Base-by-base conservation (phyloP, 441 rosid genomes). In the Oxalis stricta region DNA sequence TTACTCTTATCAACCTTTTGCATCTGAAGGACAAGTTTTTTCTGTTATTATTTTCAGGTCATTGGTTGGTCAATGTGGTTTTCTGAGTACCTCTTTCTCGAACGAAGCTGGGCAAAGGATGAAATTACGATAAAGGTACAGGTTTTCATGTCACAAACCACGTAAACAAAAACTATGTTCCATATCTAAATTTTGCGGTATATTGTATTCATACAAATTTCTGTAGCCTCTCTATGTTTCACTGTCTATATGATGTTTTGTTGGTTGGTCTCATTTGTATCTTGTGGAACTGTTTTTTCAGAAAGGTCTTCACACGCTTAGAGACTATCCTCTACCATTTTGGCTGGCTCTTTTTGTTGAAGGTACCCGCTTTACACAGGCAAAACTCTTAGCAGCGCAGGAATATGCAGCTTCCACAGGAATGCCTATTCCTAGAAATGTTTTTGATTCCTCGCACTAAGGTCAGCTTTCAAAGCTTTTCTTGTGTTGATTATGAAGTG, bases 31-130 rank as follows among this genome's bases (percentile, higher is more conserved):
- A 44, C 57, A 15, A 62, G 46, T 26, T 23, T 17, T 15, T 3
- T 53, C 13, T 46, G 9, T 5, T 34, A 44, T n/a, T 59, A 33
- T 41, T 10, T 48, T 53, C 74, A 81, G 85, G 85, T 81, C 51
- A 71, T 81, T 48, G 91, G 91, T 43, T 81, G 91, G 91, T 81
- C 85, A 53, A 81, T 81, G 91, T 81, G 85, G 91, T 81, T 81
- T 69, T 81, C 91, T 4, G 91, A 81, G 61, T 81, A 81, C 65
- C 67, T 81, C 3, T 81, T 81, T 63, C 64, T 81, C 33, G 91
- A 77, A 65, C 73, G 91, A 59, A 77, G 60, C 56, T 81, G 91
- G 91, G 80, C 81, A 24, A 81, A 77, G 64, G 91, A 81, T 73
- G 85, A 77, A 70, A 68, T 43, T 52, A 81, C 91, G 11, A 46